Evolutionary conservation across 2,329 filamentous ascomycete species (phyloP).

Genomic region (Gaeumannomyces sp.): DNA sequence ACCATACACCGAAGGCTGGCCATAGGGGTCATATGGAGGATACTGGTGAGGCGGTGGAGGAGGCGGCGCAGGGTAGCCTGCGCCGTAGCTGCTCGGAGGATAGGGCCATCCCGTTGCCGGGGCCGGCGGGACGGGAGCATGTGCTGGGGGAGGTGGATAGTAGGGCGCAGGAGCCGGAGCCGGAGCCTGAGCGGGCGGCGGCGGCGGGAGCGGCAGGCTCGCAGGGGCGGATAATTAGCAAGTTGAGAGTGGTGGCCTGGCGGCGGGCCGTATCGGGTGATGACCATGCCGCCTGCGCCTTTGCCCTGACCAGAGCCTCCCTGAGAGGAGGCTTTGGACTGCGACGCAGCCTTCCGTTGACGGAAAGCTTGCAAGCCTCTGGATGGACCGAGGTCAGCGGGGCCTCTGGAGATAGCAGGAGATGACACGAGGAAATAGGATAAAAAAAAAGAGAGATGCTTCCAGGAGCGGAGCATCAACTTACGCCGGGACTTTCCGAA

Average conservation of each 20-base stretch:
- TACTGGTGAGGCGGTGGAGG: constrained; percentile 14
- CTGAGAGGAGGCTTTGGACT: constrained; percentile 5
- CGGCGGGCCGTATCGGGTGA: constrained; percentile 31
- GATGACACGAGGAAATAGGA: constrained; percentile 10
- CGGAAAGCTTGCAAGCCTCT: constrained; percentile 21
- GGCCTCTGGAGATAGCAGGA: constrained; percentile 4
- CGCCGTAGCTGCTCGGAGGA: constrained; percentile 15
- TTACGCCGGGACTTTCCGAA: constrained; percentile 43
- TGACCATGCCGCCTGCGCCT: constrained; percentile 29
- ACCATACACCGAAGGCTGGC: constrained; percentile 1
- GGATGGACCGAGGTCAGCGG: constrained; percentile 1
- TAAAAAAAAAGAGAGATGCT: constrained; percentile 5
- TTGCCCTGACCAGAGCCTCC: constrained; percentile 14
- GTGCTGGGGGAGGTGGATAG: constrained; percentile 13
- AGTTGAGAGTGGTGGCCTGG: constrained; percentile 14
- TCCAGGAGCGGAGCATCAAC: constrained; percentile 20
- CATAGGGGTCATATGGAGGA: constrained; percentile 15
- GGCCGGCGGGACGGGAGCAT: background rate
- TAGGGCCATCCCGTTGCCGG: constrained; percentile 14
- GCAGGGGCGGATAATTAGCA: constrained; percentile 23
- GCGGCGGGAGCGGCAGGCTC: constrained; percentile 19
- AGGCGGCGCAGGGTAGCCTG: constrained; percentile 13
- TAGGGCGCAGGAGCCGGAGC: constrained; percentile 14
- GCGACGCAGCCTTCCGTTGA: constrained; percentile 17
- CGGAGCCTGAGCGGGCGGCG: constrained; percentile 19